Evolutionary conservation across 1,139 yeast genomes (phyloP).

Genomic region (Saccharomyces hybrid): DNA sequence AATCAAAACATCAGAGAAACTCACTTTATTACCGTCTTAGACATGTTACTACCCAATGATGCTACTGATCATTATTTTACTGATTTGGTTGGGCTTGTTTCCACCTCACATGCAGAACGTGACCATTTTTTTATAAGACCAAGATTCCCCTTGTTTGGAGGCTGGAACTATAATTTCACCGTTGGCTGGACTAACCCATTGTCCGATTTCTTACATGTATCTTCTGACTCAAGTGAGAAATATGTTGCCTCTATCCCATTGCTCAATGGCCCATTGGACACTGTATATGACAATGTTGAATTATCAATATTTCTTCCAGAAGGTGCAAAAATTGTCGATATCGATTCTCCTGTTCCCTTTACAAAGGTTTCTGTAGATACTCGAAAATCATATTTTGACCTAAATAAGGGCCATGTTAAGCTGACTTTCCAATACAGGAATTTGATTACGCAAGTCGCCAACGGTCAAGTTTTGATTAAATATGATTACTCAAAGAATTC

Average conservation of each 20-base stretch:
- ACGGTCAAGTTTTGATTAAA: conserved; percentile 49
- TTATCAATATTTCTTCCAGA: conserved; percentile 77
- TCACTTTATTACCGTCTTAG: conserved; percentile 21
- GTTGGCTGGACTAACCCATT: conserved; percentile 78
- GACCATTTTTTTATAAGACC: conserved; percentile 62
- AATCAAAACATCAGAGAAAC: not conserved
- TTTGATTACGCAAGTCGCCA: conserved; percentile 62
- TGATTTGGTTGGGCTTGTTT: conserved; percentile 91
- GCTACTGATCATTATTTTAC: conserved; percentile 64
- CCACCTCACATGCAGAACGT: conserved; percentile 53
- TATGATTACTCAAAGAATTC: conserved; percentile 53
- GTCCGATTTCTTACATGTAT: conserved; percentile 43
- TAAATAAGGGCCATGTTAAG: conserved; percentile 70
- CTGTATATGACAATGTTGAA: conserved; percentile 55
- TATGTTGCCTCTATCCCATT: conserved; percentile 65
- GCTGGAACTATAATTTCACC: conserved; percentile 93
- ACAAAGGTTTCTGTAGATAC: conserved; percentile 34
- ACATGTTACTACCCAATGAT: conserved; percentile 44
- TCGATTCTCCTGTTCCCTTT: conserved; percentile 50
- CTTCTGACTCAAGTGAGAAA: conserved; percentile 39
- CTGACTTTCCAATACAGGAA: conserved; percentile 56
- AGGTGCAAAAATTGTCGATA: conserved; percentile 59
- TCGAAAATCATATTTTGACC: conserved; percentile 67
- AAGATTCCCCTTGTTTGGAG: conserved; percentile 88
- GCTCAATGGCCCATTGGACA: conserved; percentile 63